Percentiles rank a stretch among this genome's conserved stretches.
phyloP scores from a whole-genome alignment of 2,329 filamentous ascomycete genomes.

The Talaromyces verruculosus region DNA sequence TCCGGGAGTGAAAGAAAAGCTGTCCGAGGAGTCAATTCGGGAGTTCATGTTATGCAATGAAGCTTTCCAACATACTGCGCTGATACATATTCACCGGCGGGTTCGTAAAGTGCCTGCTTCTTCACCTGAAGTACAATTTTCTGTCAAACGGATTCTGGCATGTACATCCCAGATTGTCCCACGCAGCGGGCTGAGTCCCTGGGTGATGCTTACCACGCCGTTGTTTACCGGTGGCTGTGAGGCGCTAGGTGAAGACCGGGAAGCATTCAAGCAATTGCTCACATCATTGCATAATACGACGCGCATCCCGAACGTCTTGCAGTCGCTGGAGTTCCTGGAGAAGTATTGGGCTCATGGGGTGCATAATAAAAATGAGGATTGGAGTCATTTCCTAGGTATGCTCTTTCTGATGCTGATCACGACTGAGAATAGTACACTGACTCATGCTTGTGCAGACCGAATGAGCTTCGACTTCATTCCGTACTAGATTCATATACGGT shows the following conservation, averaged over 20 bases:
- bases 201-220: slow-evolving; percentile 46
- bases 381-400: slow-evolving; percentile 43
- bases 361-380: slow-evolving; percentile 37
- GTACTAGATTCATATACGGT: slow-evolving; percentile 13
- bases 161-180: slow-evolving; percentile 41
- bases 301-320: slow-evolving; percentile 44
- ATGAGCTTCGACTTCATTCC: slow-evolving; percentile 25
- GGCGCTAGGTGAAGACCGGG: slow-evolving; percentile 39
- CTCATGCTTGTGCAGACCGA: slow-evolving; percentile 11
- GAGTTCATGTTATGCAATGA: slow-evolving; percentile 45
- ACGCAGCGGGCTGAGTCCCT: slow-evolving; percentile 41
- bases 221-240: slow-evolving; percentile 47
- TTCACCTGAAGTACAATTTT: slow-evolving; percentile 35
- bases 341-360: slow-evolving; percentile 38
- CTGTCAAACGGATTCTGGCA: slow-evolving; percentile 42
- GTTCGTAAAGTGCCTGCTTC: slow-evolving; percentile 35
- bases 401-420: not conserved
- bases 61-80: slow-evolving; percentile 45
- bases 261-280: slow-evolving; percentile 35
- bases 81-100: slow-evolving; percentile 45
- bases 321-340: slow-evolving; percentile 44
- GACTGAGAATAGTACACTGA: not conserved
- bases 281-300: slow-evolving; percentile 40
- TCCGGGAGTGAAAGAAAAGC: slow-evolving; percentile 36
- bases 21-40: slow-evolving; percentile 34